A percentile compares a stretch with the other conserved stretches of the same genome.
These are phyloP conservation scores for Dioscorea alata DNA, from an alignment of 106 monocot genomes.

Conservation along the genomic window DNA sequence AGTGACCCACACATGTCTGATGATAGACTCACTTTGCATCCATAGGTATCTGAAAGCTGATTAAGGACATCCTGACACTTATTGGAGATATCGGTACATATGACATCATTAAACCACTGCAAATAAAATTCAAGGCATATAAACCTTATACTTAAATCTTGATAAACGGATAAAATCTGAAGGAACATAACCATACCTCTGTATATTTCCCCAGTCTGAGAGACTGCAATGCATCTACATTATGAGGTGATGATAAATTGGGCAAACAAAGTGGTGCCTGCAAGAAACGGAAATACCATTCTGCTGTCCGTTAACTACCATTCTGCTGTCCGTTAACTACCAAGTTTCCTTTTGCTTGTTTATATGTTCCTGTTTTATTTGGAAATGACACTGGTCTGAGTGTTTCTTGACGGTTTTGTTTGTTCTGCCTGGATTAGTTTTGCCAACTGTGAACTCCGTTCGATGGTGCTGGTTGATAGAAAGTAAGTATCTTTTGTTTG, in stretches of 20 bases:
- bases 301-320: too few relatives aligned
- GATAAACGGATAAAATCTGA: constrained; percentile 1
- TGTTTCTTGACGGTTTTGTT: too few relatives aligned
- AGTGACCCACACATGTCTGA: background rate
- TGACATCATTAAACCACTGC: constrained; percentile 99
- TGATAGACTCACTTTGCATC: constrained; percentile 62
- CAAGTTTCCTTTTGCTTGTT: too few relatives aligned
- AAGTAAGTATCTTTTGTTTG: constrained; percentile 26
- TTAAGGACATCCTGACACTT: constrained; percentile 74
- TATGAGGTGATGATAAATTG: constrained; percentile 53
- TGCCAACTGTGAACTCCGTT: constrained; percentile 80
- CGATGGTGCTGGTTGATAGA: constrained; percentile 71
- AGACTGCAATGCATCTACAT: constrained; percentile 42
- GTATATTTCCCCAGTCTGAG: constrained; percentile 86
- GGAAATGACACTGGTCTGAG: background rate
- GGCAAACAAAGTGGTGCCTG: constrained; percentile 87
- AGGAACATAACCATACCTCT: constrained; percentile 40
- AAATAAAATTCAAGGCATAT: constrained; percentile 21
- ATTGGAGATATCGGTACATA: constrained; percentile 56
- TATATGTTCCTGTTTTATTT: background rate
- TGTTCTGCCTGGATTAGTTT: constrained; percentile 44
- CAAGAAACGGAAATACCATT: constrained; percentile 17
- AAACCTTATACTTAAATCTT: constrained; percentile 2
- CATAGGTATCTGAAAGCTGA: constrained; percentile 58
- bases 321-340: too few relatives aligned